Evolutionary conservation across 2,329 filamentous ascomycete genomes (phyloP), one percentile per base, ranked within the genome.

Genomic region (Aspergillus fumigatus): DNA sequence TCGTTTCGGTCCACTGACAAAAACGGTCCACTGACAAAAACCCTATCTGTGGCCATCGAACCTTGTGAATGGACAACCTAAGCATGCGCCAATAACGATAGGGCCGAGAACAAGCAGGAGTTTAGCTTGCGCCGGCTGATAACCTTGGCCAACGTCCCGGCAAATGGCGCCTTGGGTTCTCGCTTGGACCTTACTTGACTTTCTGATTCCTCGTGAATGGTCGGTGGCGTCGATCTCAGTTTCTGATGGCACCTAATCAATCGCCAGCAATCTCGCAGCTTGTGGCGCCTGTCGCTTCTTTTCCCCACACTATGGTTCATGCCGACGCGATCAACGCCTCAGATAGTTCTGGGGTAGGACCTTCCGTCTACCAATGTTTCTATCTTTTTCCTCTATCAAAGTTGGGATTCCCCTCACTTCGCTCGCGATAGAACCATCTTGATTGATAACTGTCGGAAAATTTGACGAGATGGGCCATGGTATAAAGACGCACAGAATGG

Each of bases 151-250:
- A 25, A 51, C 14, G 9, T 40, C 40, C 25, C 40, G 43, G 25
- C 50, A 52, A 56, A 45, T 48, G 29, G 48, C 29, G 23, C 45
- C 48, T 32, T 11, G 29, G 41, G 52, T 26, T 27, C 43, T 57
- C 57, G 57, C 57, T 57, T 59, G 57, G 57, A 59, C 57, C 57
- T 59, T 59, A 59, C 57, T 21, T 51, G 23, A 47, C n/a, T 51
- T 25, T 40, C 23, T 32, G 45, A 25, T 25, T 48, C 41, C 27
- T 43, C 48, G 53, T 17, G 32, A 23, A 43, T 43, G n/a, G 40
- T 4, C 21, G n/a, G n/a, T 43, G 40, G 40, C 40, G 40, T 43
- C 21, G 8, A 43, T 10, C n/a, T 5, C 3, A 11, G 8, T 3
- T 19, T 21, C n/a, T 43, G n/a, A 5, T 19, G 1, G 40, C 40